These are phyloP conservation scores for Saccharum spontaneum DNA, from an alignment of 176 grass and related monocot genomes.

Conservation along the genomic window DNA sequence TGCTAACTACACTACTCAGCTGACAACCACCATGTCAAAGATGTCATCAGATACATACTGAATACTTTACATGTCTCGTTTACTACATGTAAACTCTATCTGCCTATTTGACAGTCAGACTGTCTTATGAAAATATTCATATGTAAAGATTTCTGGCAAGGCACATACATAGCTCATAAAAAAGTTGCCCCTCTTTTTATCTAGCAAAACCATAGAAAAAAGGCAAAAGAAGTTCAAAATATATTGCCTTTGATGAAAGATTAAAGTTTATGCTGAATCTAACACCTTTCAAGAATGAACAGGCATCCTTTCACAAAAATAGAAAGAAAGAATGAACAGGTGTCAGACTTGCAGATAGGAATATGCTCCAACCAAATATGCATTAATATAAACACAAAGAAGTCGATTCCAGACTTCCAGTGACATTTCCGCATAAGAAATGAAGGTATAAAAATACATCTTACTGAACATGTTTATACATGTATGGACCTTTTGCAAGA, in stretches of 20 bases:
- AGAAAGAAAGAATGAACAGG: conserved; percentile 23
- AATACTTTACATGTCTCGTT: neutral
- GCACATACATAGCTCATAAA: conserved; percentile 23
- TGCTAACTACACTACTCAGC: conserved; percentile 12
- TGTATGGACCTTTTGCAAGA: neutral
- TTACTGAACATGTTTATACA: conserved; percentile 18
- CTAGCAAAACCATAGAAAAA: conserved; percentile 9
- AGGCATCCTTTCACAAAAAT: conserved; percentile 17
- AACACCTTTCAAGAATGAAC: conserved; percentile 22
- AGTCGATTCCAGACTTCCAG: conserved; percentile 27
- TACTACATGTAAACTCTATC: neutral
- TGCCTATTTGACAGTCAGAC: neutral
- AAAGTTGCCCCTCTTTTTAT: conserved; percentile 32
- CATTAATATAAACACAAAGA: conserved; percentile 44
- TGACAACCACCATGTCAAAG: conserved; percentile 12
- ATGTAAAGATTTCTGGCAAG: conserved; percentile 19
- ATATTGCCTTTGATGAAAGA: conserved; percentile 19
- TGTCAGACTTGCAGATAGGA: conserved; percentile 31
- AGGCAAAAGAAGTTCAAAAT: conserved; percentile 36
- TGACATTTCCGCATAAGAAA: conserved; percentile 19
- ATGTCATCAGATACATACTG: neutral
- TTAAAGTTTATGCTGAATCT: conserved; percentile 32
- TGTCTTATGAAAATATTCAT: neutral
- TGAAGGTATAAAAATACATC: neutral
- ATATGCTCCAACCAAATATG: conserved; percentile 37